Percentiles rank a stretch among this genome's conserved stretches.
These are phyloP conservation scores for Talaromyces sp. DNA, from an alignment of 2,329 filamentous ascomycete genomes.

Conservation along the genomic window DNA sequence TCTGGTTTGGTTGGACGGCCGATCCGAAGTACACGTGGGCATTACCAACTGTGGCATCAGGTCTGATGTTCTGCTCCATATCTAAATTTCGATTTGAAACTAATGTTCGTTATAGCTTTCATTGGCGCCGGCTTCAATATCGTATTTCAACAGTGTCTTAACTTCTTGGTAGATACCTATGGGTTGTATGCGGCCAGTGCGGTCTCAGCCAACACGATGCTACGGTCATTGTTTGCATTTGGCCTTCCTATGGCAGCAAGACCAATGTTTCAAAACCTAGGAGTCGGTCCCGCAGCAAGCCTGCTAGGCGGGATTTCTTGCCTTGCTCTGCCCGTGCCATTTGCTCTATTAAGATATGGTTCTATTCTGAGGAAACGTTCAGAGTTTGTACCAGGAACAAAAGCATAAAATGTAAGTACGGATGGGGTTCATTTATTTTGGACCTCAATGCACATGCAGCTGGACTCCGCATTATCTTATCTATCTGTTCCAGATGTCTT, in stretches of 20 bases:
- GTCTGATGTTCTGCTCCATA: background rate
- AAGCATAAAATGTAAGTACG: background rate
- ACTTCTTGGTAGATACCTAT: constrained; percentile 39
- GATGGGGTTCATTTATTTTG: background rate
- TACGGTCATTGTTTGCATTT: constrained; percentile 36
- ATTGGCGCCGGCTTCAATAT: constrained; percentile 17
- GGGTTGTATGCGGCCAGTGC: constrained; percentile 36
- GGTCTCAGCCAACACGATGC: constrained; percentile 39
- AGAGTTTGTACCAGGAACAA: background rate
- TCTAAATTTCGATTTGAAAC: background rate
- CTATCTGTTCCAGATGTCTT: background rate
- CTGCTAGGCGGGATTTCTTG: constrained; percentile 4
- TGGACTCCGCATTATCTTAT: background rate
- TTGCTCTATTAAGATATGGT: constrained; percentile 7
- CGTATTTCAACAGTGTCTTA: constrained; percentile 33
- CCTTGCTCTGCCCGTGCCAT: constrained; percentile 4
- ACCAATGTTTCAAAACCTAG: constrained; percentile 31
- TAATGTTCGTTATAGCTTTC: constrained; percentile 2
- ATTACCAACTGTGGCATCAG: constrained; percentile 28
- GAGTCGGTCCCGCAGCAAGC: constrained; percentile 5
- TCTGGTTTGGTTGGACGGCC: constrained; percentile 43
- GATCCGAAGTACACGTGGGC: constrained; percentile 27
- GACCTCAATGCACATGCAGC: background rate
- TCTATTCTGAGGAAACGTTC: constrained; percentile 4
- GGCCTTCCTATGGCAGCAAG: constrained; percentile 26